phyloP scores from a whole-genome alignment of 1,284 basidiomycete genomes.

The Dichomitus squalens region DNA sequence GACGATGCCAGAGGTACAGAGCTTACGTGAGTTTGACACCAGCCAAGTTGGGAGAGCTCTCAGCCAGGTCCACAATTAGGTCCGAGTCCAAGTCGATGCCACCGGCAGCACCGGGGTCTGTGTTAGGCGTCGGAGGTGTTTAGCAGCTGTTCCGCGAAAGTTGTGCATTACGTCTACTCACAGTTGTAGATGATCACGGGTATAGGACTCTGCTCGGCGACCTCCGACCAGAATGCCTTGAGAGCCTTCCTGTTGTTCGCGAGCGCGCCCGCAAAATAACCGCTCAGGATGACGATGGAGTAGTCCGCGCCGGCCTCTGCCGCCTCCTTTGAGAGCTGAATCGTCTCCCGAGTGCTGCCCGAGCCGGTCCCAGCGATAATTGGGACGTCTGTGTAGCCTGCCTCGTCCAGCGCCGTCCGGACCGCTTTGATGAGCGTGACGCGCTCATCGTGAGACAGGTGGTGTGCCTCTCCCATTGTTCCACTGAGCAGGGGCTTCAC shows the following conservation, averaged over 20 bases:
- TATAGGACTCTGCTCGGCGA: conserved; percentile 78
- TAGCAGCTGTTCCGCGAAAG: background rate
- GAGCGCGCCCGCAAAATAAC: conserved; percentile 84
- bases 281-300: conserved; percentile 82
- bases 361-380: conserved; percentile 84
- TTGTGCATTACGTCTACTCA: conserved; percentile 41
- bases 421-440: conserved; percentile 67
- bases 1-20: background rate
- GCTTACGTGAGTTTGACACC: conserved; percentile 86
- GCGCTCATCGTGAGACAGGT: conserved; percentile 78
- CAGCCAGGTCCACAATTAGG: conserved; percentile 76
- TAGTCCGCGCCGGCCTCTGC: conserved; percentile 84
- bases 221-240: conserved; percentile 78
- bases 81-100: conserved; percentile 86
- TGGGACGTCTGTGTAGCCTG: conserved; percentile 62
- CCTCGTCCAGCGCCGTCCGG: conserved; percentile 72
- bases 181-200: conserved; percentile 93
- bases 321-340: conserved; percentile 73
- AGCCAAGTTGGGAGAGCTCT: conserved; percentile 67
- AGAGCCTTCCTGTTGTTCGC: conserved; percentile 64
- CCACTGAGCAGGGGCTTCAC: conserved; percentile 80
- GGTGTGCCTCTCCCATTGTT: conserved; percentile 84
- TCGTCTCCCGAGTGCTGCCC: conserved; percentile 81
- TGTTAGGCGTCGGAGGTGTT: background rate
- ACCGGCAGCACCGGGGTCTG: conserved; percentile 79